Evolutionary conservation across 495 filamentous ascomycete species (phyloP).

Genomic region (Neurospora sp.): DNA sequence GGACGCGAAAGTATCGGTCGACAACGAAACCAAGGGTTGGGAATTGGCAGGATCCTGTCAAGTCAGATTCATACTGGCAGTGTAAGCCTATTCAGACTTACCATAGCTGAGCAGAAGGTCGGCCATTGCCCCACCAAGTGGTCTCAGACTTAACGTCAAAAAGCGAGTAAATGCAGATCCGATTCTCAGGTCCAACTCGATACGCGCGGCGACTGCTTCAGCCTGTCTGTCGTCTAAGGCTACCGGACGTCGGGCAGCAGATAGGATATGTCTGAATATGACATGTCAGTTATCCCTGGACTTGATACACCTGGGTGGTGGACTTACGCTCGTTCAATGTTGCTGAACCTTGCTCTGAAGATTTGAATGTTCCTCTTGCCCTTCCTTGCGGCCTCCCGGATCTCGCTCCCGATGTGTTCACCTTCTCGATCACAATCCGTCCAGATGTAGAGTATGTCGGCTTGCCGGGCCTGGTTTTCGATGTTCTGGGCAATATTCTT

Average conservation of each 20-base stretch:
- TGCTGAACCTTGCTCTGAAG: constrained; percentile 84
- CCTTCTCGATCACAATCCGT: constrained; percentile 98
- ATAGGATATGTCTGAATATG: constrained; percentile 60
- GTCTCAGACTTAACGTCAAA: constrained; percentile 62
- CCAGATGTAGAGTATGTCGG: constrained; percentile 80
- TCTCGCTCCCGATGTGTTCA: constrained; percentile 92
- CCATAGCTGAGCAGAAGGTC: constrained; percentile 77
- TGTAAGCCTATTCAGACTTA: constrained; percentile 22
- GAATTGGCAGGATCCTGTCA: constrained; percentile 84
- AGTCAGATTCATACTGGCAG: constrained; percentile 3
- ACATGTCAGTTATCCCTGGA: background rate
- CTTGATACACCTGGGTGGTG: background rate
- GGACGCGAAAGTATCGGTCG: constrained; percentile 83
- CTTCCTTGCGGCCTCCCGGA: constrained; percentile 66
- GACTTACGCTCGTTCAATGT: constrained; percentile 81
- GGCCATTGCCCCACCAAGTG: constrained; percentile 50
- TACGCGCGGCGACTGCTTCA: constrained; percentile 78
- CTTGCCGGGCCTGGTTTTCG: constrained; percentile 56
- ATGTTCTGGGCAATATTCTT: constrained; percentile 79
- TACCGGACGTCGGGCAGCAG: constrained; percentile 65
- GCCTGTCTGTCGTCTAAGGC: constrained; percentile 78
- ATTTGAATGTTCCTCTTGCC: constrained; percentile 67
- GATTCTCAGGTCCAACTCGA: constrained; percentile 86
- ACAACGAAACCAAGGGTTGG: constrained; percentile 95
- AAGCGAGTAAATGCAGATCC: constrained; percentile 90